phyloP scores from a whole-genome alignment of 257 asterid genomes.

The Penstemon barbatus region DNA sequence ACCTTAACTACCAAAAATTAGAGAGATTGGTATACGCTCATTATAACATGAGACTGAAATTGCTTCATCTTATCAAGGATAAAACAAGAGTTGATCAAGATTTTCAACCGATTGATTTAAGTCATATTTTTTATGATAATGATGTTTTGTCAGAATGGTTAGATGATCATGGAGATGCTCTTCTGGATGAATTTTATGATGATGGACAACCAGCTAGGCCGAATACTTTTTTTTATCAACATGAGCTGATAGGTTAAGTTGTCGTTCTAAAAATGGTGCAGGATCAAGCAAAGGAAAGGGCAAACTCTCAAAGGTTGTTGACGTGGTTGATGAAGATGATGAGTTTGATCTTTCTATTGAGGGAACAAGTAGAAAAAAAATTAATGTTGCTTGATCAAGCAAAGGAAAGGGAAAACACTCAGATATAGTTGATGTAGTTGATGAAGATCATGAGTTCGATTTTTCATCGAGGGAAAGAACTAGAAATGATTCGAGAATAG shows the following conservation, averaged over 20 bases:
- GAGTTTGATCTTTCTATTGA: too few species aligned
- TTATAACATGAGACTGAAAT: too few species aligned
- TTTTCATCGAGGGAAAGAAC: too few species aligned
- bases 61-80: background rate
- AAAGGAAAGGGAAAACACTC: too few species aligned
- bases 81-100: background rate
- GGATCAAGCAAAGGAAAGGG: background rate
- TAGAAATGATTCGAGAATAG: too few species aligned
- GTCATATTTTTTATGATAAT: background rate
- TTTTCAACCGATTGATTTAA: background rate
- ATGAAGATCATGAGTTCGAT: too few species aligned
- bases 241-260: background rate
- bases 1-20: background rate
- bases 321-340: too few species aligned
- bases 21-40: background rate
- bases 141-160: background rate
- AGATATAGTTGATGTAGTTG: too few species aligned
- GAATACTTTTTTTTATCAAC: background rate
- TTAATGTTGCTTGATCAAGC: too few species aligned
- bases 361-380: too few species aligned
- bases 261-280: background rate
- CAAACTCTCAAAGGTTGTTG: too few species aligned
- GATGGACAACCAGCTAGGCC: slow-evolving; percentile 9
- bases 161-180: background rate
- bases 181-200: background rate